Evolutionary conservation across 2,329 filamentous ascomycete species (phyloP), one percentile per base, ranked within the genome.

Genomic region (Didymella glomerata): DNA sequence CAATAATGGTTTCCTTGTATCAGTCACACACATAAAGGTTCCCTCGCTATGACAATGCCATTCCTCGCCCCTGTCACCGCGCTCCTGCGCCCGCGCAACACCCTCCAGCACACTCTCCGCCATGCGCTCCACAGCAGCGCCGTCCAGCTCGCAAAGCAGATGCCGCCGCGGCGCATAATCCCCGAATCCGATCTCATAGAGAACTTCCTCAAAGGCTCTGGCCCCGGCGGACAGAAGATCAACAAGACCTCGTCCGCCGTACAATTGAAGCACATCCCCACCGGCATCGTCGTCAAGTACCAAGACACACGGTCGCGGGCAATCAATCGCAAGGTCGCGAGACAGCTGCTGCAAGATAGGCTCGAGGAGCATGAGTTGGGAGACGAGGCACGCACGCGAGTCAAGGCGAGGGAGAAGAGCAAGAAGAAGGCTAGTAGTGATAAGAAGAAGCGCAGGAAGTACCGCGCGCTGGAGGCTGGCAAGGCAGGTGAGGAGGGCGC

Each of bases 231-330:
- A 0, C 95, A 99, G 76, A 97, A 97, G 77, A 98, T 98, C 80
- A 99, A 99, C 80, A 99, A 99, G 86, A 99, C 95, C 25, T 93
- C 89, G 65, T 97, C 92, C 0, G 94, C 94, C 36, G 94, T 97
- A 2, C 95, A 99, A 76, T 83, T 99, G 34, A 95, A 90, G 67
- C 95, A 99, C 77, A 80, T 90, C 16, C 92, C 94, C 6, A 96
- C 93, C 0, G 94, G 94, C 61, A 87, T 97, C 52, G 93, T 98
- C 14, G 86, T 99, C 63, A 99, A 99, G 80, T 94, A 88, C 55
- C 95, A 99, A 79, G 92, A 90, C 20, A 98, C 95, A 9, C 88
- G 95, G 47, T 96, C 91, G 1, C 87, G 92, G 18, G 86, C 86
- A 57, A 91, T 96, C 78, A 99, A 99, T 76, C 87, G 93, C 63